Base-by-base conservation (phyloP, 1,284 basidiomycete genomes). In the Rhodotorula sp. region DNA sequence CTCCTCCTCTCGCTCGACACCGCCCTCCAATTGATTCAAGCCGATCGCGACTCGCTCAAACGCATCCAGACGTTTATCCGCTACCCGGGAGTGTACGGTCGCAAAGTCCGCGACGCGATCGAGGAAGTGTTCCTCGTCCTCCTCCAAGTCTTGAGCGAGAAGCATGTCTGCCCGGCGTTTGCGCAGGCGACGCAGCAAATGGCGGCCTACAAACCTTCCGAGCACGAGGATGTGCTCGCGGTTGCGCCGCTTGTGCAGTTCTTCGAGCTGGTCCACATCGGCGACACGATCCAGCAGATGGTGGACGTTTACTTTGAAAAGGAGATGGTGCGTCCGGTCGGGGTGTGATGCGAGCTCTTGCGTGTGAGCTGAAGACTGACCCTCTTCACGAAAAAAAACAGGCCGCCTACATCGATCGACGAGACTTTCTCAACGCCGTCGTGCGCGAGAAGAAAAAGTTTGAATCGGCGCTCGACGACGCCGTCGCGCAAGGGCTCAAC, bases 281-380 rank as follows among this genome's bases (percentile, higher is more conserved):
- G 93, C 0, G 96, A 99, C 81, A 99, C 93, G 26, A 97, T 99
- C 64, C 92, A 95, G 82, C 92, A 91, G 43, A 97, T 99, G 89
- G 88, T 97, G 3, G 93, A 98, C 77, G 96, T 98, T 2, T 99
- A 96, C 82, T 99, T 95, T 79, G 94, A 98, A 79, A 95, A 95
- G 80, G 95, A 97, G 79, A 84, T 98, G 80, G 91, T 91, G 67
- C 43, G 85, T 75, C 70, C 29, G 26, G 21, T 75, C 70, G 34
- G 23, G 21, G 0, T 39, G 34, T 18, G 8, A 4, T 21, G 18
- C 39, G 14, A 54, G 34, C 34, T 34, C 8, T 34, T 34, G 34
- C 34, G 34, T 7, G 34, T 34, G 34, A 34, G 34, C 34, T 34
- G 8, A 6, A 34, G 34, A 34, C 26, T 61, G 58, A 47, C 47